A percentile compares a stretch with the other conserved stretches of the same genome.
These are phyloP conservation scores for Debaryomycetaceae sp. DNA, from an alignment of 1,139 yeast genomes.

Conservation along the genomic window DNA sequence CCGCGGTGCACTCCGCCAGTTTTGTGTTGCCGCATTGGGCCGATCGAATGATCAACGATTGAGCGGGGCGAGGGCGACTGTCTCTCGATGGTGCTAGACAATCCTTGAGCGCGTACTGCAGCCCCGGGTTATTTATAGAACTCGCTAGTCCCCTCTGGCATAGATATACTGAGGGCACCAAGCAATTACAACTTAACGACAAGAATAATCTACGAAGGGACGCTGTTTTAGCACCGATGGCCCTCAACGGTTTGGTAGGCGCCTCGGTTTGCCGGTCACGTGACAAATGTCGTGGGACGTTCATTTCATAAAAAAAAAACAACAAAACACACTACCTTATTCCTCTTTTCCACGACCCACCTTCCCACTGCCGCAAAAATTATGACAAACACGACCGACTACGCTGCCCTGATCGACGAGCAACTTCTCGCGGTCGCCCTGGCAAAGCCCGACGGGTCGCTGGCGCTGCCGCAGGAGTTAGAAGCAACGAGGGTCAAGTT, in stretches of 20 bases:
- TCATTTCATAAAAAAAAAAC: slow-evolving; percentile 8
- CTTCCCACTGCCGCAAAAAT: slow-evolving; percentile 7
- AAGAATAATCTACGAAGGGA: too few species aligned
- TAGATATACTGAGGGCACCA: too few species aligned
- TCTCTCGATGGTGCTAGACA: too few species aligned
- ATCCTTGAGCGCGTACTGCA: too few species aligned
- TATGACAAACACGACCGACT: slow-evolving; percentile 12
- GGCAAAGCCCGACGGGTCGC: slow-evolving; percentile 8
- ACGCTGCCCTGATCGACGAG: slow-evolving; percentile 43
- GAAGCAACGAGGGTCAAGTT: slow-evolving; percentile 26
- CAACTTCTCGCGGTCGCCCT: slow-evolving; percentile 22
- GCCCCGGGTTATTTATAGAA: too few species aligned
- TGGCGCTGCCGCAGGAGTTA: slow-evolving; percentile 16
- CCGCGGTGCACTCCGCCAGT: slow-evolving; percentile 68
- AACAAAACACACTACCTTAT: slow-evolving; percentile 10
- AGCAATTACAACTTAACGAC: too few species aligned
- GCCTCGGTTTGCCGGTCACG: too few species aligned
- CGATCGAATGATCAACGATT: slow-evolving; percentile 25
- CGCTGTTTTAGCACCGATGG: too few species aligned
- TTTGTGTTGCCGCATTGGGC: slow-evolving; percentile 92
- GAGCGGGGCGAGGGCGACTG: too few species aligned
- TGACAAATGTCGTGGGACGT: slow-evolving; percentile 7
- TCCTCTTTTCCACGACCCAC: slow-evolving; percentile 10
- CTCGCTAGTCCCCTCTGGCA: too few species aligned
- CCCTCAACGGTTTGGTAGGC: too few species aligned